Base-by-base conservation (phyloP, 108 stramenopile species). In the Chaetoceros muelleri region DNA sequence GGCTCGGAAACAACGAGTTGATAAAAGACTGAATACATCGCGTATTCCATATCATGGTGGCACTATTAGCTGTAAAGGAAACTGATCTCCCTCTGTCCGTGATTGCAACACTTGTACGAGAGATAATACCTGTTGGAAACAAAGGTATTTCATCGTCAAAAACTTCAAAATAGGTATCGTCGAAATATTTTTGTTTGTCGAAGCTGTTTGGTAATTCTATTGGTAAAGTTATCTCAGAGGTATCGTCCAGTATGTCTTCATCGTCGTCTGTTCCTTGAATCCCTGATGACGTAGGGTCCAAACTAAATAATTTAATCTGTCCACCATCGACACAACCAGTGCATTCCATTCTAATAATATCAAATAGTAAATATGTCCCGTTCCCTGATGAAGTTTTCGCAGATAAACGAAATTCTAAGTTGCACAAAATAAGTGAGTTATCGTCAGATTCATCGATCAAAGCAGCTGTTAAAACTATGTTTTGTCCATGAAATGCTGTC, bases 11-110 rank as follows among this genome's bases (percentile, higher is more conserved):
- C 34, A 40, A 10, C 44, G 46, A 55, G 3, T 55, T 46, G 17
- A 52, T 24, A 52, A 58, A 10, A 3, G 25, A 24, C 51, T 18
- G 19, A 31, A 52, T 70, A 44, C 82, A 82, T 44, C 62, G 53
- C 44, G 69, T 71, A 47, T 77, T 89, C 82, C 82, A 89, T 5
- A 89, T 53, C 24, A 89, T 61, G 5, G 87, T 89, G 1, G 80
- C 81, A 27, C 83, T 82, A 46, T 80, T 79, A 46, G 84, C 71
- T 13, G 81, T 69, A 30, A 89, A 52, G 45, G 69, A 69, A 2
- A 89, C 44, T 52, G 73, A 69, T 18, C 69, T 53, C 18, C 53
- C 28, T n/a, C 55, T 64, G 18, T 53, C 63, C n/a, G 71, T 68
- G 27, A 63, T 67, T 0, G 67, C 49, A 8, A 79, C 74, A 8